phyloP scores from a whole-genome alignment of 768 basidiomycete genomes.

The Boletus tomentosulus region DNA sequence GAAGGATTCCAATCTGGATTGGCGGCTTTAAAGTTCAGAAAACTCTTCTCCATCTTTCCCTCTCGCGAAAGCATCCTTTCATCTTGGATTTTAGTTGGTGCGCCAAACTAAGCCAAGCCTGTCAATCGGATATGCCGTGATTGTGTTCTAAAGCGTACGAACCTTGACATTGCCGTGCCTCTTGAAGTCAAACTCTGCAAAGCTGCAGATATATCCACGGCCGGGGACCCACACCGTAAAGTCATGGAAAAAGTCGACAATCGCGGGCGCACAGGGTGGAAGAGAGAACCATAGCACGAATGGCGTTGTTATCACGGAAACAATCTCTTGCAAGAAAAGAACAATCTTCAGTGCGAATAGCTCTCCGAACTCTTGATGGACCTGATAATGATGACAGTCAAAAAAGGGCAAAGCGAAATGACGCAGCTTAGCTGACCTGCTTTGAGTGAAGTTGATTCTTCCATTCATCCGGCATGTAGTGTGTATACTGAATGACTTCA shows the following conservation, averaged over 20 bases:
- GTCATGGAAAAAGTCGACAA: constrained; percentile 97
- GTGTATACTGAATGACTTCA: constrained; percentile 90
- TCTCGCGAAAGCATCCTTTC: constrained; percentile 81
- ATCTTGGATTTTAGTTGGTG: constrained; percentile 63
- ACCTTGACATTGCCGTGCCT: constrained; percentile 90
- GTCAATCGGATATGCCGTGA: not conserved
- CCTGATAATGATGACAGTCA: constrained; percentile 39
- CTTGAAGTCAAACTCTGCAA: constrained; percentile 98
- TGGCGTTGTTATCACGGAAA: constrained; percentile 91
- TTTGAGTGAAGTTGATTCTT: constrained; percentile 85
- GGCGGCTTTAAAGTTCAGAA: constrained; percentile 92
- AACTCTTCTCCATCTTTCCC: constrained; percentile 99
- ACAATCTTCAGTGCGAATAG: constrained; percentile 91
- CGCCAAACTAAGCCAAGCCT: constrained; percentile 63
- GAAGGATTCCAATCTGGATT: constrained; percentile 95
- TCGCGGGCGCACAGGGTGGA: constrained; percentile 81
- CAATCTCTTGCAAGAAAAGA: constrained; percentile 82
- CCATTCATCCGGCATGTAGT: constrained; percentile 96
- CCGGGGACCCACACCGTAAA: constrained; percentile 97
- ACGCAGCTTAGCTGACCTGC: constrained; percentile 43
- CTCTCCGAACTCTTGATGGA: constrained; percentile 87
- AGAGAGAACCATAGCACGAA: constrained; percentile 93
- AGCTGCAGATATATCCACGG: constrained; percentile 94
- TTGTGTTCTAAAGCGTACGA: constrained; percentile 15
- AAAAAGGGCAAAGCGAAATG: not conserved